Base-by-base conservation (phyloP, 345 rosid genomes). In the Salix brachista region DNA sequence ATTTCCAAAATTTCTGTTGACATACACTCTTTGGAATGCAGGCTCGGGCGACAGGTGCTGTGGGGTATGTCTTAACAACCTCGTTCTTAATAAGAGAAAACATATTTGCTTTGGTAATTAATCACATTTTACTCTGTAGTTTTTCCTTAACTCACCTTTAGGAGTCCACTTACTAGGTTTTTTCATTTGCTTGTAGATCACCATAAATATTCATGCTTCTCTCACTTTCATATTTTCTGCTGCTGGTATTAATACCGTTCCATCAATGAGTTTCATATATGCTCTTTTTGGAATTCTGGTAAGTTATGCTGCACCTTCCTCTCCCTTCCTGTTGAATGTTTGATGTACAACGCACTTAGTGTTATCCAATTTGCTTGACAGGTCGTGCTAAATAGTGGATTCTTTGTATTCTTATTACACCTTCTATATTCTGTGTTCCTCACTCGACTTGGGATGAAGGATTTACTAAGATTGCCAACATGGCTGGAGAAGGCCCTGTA, bases 81-180 rank as follows among this genome's bases (percentile, higher is more conserved):
- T 95, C 97, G 17, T 95, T 95, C 88, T 85, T 95, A 74, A 93
- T 93, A 86, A 87, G 91, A 85, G 99, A 95, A 81, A 95, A 93
- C 79, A 93, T 95, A 80, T 91, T 93, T 37, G 96, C 89, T 73
- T 83, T 95, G 91, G 97, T 95, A 88, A 83, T 73, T 62, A 10
- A 73, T 52, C 65, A 32, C 62, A 37, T 61, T 48, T 65, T 64
- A 36, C 61, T 34, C 65, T 67, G 32, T 65, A 41, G 19, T 13
- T 48, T 70, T 39, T 69, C 52, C 76, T 69, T 46, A 34, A 65
- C 34, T 70, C 50, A 28, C 28, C 60, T 8, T 68, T 12, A 18
- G 30, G 34, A 66, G 26, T 74, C 58, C 9, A 44, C 76, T 80
- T 41, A 73, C 75, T 48, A 18, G 16, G 3, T 58, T 71, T 65